Percentiles rank a stretch among this genome's conserved stretches.
Evolutionary conservation across 2,329 filamentous ascomycete species (phyloP).

Genomic region (Beauveria sp.): DNA sequence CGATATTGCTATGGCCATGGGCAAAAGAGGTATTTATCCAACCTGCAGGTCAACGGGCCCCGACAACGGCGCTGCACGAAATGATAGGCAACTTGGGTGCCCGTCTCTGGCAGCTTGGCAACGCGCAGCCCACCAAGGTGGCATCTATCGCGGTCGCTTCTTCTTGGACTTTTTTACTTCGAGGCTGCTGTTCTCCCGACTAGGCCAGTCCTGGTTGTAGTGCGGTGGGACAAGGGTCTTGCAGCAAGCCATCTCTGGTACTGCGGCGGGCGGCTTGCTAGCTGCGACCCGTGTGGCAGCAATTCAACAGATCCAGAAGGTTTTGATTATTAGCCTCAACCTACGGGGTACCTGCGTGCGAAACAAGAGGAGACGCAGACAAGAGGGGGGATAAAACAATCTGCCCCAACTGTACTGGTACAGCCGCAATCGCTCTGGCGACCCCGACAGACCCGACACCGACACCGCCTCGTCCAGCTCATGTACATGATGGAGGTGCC

Average conservation of each 20-base stretch:
- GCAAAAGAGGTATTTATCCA: neutral
- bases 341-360: neutral
- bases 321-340: conserved; percentile 9
- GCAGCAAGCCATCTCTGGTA: neutral
- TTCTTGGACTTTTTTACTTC: neutral
- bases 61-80: neutral
- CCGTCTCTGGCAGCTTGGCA: neutral
- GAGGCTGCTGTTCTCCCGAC: neutral
- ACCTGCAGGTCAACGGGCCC: neutral
- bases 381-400: neutral
- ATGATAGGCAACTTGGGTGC: neutral
- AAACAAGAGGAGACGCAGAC: neutral
- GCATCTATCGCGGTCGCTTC: neutral
- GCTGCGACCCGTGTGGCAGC: neutral
- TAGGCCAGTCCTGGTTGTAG: neutral
- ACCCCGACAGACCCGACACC: conserved; percentile 2
- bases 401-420: conserved; percentile 6
- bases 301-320: conserved; percentile 10
- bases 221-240: neutral
- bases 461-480: neutral
- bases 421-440: conserved; percentile 1
- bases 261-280: neutral
- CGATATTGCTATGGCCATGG: neutral
- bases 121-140: neutral
- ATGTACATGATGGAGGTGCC: neutral